Conservation (phyloP, 768 basidiomycete species). For the Leucosporidium creatinivorum region DNA sequence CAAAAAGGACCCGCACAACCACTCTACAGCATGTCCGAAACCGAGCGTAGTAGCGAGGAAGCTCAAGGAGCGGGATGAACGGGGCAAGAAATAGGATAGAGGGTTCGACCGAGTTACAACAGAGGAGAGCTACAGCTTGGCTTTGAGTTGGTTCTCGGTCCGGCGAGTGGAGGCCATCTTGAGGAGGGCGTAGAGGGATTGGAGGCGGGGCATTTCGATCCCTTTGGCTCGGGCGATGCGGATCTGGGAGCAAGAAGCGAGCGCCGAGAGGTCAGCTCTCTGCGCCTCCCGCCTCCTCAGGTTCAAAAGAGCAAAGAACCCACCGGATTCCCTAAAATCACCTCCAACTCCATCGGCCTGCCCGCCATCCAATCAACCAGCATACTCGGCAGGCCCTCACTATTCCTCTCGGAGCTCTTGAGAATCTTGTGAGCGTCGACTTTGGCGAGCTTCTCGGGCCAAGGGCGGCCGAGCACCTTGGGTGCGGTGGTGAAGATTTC, state of each 20-base stretch:
- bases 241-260: conserved; percentile 1
- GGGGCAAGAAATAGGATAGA: background rate
- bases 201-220: conserved; percentile 39
- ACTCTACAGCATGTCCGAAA: conserved; percentile 10
- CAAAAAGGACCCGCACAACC: background rate
- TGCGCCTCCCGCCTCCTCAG: too few species aligned
- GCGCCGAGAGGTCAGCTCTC: background rate
- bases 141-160: conserved; percentile 19
- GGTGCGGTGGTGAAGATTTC: conserved; percentile 37
- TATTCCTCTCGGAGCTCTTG: conserved; percentile 31
- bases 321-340: conserved; percentile 50
- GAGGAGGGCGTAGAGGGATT: conserved; percentile 39
- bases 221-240: conserved; percentile 36
- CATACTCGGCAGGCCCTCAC: conserved; percentile 31
- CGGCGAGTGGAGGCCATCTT: conserved; percentile 29
- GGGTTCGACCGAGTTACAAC: background rate
- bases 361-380: conserved; percentile 28
- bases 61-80: conserved; percentile 3
- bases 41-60: conserved; percentile 4
- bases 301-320: too few species aligned
- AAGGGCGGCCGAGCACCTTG: conserved; percentile 34
- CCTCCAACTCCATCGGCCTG: conserved; percentile 52
- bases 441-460: conserved; percentile 36
- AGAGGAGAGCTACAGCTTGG: conserved; percentile 11
- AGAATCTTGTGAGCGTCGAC: conserved; percentile 38